phyloP scores from a whole-genome alignment of 2,329 filamentous ascomycete species.

The Ilyonectria sp. region DNA sequence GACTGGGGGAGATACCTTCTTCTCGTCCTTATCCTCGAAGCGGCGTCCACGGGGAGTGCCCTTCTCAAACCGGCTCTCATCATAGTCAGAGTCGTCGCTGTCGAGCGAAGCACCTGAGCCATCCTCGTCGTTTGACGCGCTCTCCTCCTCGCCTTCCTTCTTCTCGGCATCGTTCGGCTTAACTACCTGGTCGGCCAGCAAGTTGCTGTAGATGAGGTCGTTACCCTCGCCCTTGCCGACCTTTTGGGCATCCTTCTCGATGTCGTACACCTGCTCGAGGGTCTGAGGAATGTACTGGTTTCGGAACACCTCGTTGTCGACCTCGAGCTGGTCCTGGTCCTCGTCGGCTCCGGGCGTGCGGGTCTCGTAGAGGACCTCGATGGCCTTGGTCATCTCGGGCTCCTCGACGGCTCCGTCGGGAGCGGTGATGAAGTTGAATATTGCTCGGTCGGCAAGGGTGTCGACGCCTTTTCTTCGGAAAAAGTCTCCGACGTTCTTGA shows the following conservation, averaged over 20 bases:
- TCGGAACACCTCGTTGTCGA: constrained; percentile 93
- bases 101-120: constrained; percentile 65
- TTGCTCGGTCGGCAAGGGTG: constrained; percentile 81
- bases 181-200: constrained; percentile 81
- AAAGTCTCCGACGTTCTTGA: constrained; percentile 96
- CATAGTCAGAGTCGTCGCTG: constrained; percentile 62
- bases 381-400: constrained; percentile 70
- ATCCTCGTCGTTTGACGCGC: constrained; percentile 59
- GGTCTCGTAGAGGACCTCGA: constrained; percentile 78
- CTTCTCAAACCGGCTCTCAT: constrained; percentile 74
- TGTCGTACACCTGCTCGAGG: constrained; percentile 94
- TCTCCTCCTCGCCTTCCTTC: constrained; percentile 57
- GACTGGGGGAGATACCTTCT: constrained; percentile 69
- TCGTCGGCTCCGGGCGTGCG: constrained; percentile 65
- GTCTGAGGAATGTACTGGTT: constrained; percentile 98
- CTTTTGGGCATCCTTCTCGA: constrained; percentile 89
- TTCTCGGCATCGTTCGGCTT: constrained; percentile 54
- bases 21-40: constrained; percentile 92
- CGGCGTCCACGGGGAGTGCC: constrained; percentile 83
- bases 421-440: constrained; percentile 87
- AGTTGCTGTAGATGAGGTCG: constrained; percentile 86
- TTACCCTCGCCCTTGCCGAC: constrained; percentile 81
- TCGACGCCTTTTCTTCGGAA: constrained; percentile 90
- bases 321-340: constrained; percentile 73
- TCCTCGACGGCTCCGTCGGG: constrained; percentile 73